A percentile compares a stretch with the other conserved stretches of the same genome.
phyloP scores from a whole-genome alignment of 1,139 yeast species.

The Arxiozyma telluris region DNA sequence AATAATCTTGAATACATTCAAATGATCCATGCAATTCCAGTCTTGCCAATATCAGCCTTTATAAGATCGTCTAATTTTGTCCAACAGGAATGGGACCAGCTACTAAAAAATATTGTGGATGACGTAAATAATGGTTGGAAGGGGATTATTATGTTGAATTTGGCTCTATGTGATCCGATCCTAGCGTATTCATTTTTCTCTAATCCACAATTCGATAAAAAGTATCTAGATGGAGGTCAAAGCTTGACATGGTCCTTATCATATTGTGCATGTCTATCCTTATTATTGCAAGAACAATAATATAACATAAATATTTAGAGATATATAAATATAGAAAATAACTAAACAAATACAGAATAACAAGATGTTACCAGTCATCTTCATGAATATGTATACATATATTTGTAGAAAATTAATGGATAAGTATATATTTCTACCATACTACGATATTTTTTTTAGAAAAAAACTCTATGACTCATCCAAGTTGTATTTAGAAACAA shows the following conservation, averaged over 20 bases:
- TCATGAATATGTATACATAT: not conserved
- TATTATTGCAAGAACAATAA: not conserved
- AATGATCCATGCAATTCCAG: constrained; percentile 91
- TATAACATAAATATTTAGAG: not conserved
- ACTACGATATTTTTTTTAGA: not conserved
- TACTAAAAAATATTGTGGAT: constrained; percentile 41
- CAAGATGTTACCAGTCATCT: no score
- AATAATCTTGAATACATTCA: constrained; percentile 71
- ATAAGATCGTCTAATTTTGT: constrained; percentile 65
- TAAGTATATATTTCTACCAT: not conserved
- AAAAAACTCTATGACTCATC: constrained; percentile 6
- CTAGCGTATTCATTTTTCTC: constrained; percentile 63
- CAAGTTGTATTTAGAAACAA: constrained; percentile 22
- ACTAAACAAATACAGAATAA: not conserved
- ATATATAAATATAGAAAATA: not conserved
- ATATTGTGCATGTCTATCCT: constrained; percentile 36
- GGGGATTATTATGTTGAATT: constrained; percentile 71
- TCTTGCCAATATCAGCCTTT: constrained; percentile 75
- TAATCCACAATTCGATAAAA: constrained; percentile 37
- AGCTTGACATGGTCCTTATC: constrained; percentile 86
- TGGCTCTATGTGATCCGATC: constrained; percentile 65
- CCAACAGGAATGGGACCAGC: constrained; percentile 67
- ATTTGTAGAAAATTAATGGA: not conserved
- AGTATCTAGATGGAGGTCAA: constrained; percentile 77
- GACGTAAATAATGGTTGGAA: constrained; percentile 73